Conservation (phyloP, 441 rosid genomes). For the Populus hybrid region DNA sequence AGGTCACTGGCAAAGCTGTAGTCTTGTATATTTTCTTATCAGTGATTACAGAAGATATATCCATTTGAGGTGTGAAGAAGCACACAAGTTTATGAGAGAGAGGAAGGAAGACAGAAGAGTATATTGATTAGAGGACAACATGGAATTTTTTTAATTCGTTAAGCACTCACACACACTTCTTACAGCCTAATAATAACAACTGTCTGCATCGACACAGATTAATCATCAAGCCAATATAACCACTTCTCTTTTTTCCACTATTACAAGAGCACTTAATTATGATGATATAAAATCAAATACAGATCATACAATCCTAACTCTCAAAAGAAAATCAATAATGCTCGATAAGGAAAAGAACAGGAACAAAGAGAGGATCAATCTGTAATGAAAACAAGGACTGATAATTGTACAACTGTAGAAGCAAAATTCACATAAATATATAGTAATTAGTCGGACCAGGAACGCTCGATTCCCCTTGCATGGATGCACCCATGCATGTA, state of each 20-base stretch:
- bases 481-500: not conserved
- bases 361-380: not conserved
- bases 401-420: not conserved
- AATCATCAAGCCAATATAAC: not conserved
- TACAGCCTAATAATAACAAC: not conserved
- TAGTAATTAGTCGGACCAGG: conserved; percentile 40
- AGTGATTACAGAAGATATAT: not conserved
- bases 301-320: not conserved
- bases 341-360: not conserved
- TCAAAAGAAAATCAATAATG: not conserved
- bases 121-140: not conserved
- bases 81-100: not conserved
- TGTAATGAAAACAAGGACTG: not conserved
- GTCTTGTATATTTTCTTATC: not conserved
- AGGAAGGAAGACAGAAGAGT: not conserved
- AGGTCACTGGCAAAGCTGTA: not conserved
- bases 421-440: not conserved
- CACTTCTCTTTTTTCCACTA: not conserved
- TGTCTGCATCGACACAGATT: not conserved
- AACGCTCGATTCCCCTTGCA: conserved; percentile 48
- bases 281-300: not conserved
- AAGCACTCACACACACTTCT: not conserved
- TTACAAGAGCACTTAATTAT: not conserved
- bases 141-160: not conserved
- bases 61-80: not conserved